Percentiles rank a stretch among this genome's conserved stretches.
phyloP scores from a whole-genome alignment of 768 basidiomycete genomes.

The Leccinum arenicola region DNA sequence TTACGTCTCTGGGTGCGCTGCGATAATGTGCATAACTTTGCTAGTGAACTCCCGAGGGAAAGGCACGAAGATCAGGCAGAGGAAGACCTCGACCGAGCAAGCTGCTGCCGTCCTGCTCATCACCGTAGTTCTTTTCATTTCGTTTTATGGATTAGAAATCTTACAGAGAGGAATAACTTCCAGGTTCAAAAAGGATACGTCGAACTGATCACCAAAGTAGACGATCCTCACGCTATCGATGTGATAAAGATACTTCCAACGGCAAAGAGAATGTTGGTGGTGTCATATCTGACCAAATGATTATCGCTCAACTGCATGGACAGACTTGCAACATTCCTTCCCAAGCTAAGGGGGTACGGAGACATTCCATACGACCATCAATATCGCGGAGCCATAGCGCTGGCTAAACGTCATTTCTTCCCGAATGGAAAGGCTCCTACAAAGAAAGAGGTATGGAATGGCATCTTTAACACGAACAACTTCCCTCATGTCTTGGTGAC shows the following conservation, averaged over 20 bases:
- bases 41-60: constrained; percentile 26
- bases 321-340: constrained; percentile 28
- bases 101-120: constrained; percentile 26
- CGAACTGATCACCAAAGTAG: constrained; percentile 16
- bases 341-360: constrained; percentile 29
- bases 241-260: constrained; percentile 25
- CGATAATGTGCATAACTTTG: background rate
- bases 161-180: background rate
- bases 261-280: constrained; percentile 23
- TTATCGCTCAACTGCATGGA: background rate
- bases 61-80: constrained; percentile 17
- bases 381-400: constrained; percentile 27
- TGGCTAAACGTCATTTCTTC: constrained; percentile 29
- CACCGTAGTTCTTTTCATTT: constrained; percentile 8
- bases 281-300: background rate
- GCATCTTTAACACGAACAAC: background rate
- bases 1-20: background rate
- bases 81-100: constrained; percentile 22
- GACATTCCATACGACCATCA: constrained; percentile 26
- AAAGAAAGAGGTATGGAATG: constrained; percentile 24
- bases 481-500: background rate
- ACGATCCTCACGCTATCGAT: constrained; percentile 17
- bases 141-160: background rate
- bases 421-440: constrained; percentile 22
- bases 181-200: constrained; percentile 29